Base-by-base conservation (phyloP, 306 rosid species). In the Alnus rubra region DNA sequence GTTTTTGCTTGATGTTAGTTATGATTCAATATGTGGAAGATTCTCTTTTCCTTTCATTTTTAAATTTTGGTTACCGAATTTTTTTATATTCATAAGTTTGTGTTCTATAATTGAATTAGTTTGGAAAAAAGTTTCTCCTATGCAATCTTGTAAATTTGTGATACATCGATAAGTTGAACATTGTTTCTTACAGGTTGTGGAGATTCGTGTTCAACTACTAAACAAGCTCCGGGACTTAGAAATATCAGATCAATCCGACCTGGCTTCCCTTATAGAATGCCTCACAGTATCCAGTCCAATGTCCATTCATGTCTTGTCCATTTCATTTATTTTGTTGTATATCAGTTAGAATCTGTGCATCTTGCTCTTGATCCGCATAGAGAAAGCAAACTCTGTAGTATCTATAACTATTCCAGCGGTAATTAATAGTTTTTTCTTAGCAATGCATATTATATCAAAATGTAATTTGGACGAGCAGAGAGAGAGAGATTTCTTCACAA, bases 211-310 rank as follows among this genome's bases (percentile, higher is more conserved):
- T 85, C 84, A 84, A 52, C 84, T 90, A 68, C 78, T 95, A 23
- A 73, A 69, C 11, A 86, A 84, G 69, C 90, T 92, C 19, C 86
- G 86, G 58, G 78, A 87, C 23, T 35, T 91, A 28, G 82, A 89
- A 28, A 82, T 89, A 67, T 83, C 82, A 16, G 82, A 87, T 50
- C 73, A 79, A 75, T 86, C 91, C 0, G 84, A 91, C 15, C 35
- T 84, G 79, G 82, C 69, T 82, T 85, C 91, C n/a, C 77, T 88
- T 71, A 52, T 78, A 35, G 85, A 89, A 52, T 78, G 82, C 74
- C 86, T 95, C 73, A 28, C 68, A 86, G 96, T 92, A 95, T 95
- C 98, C 97, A 45, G 69, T 77, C 59, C 33, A 68, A 42, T 68
- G 51, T 9, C 50, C 30, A 18, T 68, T 49, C 15, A 2, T 70